Base-by-base conservation (phyloP, 2,329 filamentous ascomycete genomes). In the Aschersonia sp. region DNA sequence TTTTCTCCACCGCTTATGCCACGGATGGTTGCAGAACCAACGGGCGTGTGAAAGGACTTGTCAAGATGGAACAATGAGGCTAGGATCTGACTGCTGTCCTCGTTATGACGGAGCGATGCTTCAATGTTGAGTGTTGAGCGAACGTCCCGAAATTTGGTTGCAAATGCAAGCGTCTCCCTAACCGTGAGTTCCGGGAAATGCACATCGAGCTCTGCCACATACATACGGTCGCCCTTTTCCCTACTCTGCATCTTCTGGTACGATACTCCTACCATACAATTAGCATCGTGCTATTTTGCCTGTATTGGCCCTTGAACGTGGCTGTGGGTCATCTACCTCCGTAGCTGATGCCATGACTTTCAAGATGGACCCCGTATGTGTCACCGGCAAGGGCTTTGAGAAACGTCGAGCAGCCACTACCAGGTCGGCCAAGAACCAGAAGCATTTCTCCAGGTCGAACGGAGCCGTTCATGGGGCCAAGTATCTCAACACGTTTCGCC, bases 1-100 rank as follows among this genome's bases (percentile, higher is more conserved):
- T 81, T 71, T 62, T 88, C 84, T 47, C 81, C 84, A 51, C 83
- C 86, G 45, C 78, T 84, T 0, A 92, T 74, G 60, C 87, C 87
- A 45, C 84, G 79, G 14, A 90, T 72, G 41, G 65, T 64, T 0
- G 73, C 73, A 8, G 76, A 71, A 55, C 83, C 80, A 11, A 78
- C 76, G 59, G 81, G 78, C 41, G 77, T 77, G 0, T 76, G 81
- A 60, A 82, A 83, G 54, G 83, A 81, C 37, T 76, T 75, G 58
- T 83, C 79, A 44, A 79, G 79, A 77, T 52, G 47, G 49, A 56
- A 57, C 6, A 30, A 6, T 7, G 31, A 14, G 14, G 32, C 32
- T 6, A 45, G 22, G 5, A 8, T 14, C 11, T n/a, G 32, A 39
- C 32, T 14, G 31, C 12, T 41, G n/a, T 41, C 40, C 6, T 41